A percentile compares a stretch with the other conserved stretches of the same genome.
Evolutionary conservation across 1,139 yeast species (phyloP).

Genomic region (Hyphopichia pseudoburtonii): DNA sequence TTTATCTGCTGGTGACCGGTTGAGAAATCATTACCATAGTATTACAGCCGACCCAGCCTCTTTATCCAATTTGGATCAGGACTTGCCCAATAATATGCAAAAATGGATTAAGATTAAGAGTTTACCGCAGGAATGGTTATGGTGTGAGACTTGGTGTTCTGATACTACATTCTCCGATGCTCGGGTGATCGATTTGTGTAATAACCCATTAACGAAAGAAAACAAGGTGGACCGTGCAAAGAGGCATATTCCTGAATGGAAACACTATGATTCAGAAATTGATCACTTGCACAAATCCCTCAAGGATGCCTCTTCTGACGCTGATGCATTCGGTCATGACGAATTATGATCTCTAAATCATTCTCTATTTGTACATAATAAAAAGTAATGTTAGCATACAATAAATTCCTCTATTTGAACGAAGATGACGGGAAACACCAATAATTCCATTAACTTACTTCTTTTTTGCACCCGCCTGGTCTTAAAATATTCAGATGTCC

Average conservation of each 20-base stretch:
- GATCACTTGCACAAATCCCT: neutral
- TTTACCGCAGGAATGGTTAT: conserved; percentile 79
- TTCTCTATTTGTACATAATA: too few species aligned
- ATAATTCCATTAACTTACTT: too few species aligned
- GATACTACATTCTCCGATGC: conserved; percentile 60
- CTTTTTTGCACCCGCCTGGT: too few species aligned
- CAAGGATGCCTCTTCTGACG: too few species aligned
- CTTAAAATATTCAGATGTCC: too few species aligned
- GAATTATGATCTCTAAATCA: neutral
- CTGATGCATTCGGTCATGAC: neutral
- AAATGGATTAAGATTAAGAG: conserved; percentile 63
- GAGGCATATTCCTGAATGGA: conserved; percentile 80
- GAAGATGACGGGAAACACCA: too few species aligned
- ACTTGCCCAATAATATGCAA: conserved; percentile 86
- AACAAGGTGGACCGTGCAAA: conserved; percentile 72
- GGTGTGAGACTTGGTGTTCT: conserved; percentile 96
- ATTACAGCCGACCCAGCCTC: conserved; percentile 79
- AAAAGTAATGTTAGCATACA: too few species aligned
- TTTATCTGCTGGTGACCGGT: conserved; percentile 69
- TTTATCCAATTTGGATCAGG: conserved; percentile 84
- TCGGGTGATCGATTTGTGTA: conserved; percentile 79
- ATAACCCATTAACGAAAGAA: conserved; percentile 78
- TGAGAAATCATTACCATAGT: conserved; percentile 85
- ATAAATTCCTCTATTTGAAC: too few species aligned
- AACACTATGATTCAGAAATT: conserved; percentile 56